Evolutionary conservation across 2,329 filamentous ascomycete genomes (phyloP).

Genomic region (Exophiala sideris): DNA sequence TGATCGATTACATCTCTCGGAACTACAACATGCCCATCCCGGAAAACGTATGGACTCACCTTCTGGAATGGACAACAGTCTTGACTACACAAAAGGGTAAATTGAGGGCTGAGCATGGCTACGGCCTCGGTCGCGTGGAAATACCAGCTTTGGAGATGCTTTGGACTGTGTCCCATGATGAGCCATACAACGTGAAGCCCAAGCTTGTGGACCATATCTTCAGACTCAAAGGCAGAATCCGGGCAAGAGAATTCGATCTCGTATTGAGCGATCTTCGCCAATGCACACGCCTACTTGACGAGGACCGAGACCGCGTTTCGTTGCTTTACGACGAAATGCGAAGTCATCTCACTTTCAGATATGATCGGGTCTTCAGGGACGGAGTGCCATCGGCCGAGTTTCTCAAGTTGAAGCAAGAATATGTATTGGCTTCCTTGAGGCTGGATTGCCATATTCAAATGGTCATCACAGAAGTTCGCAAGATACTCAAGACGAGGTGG

Average conservation of each 20-base stretch:
- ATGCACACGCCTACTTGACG: slow-evolving; percentile 17
- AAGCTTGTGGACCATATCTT: slow-evolving; percentile 43
- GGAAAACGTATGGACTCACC: slow-evolving; percentile 58
- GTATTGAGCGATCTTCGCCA: slow-evolving; percentile 15
- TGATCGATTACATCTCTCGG: slow-evolving; percentile 62
- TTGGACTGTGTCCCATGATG: slow-evolving; percentile 58
- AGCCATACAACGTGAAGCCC: slow-evolving; percentile 57
- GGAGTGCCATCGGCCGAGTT: slow-evolving; percentile 19
- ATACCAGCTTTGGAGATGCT: slow-evolving; percentile 49
- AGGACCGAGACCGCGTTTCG: slow-evolving; percentile 16
- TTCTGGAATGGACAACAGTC: slow-evolving; percentile 66
- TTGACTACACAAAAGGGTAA: slow-evolving; percentile 43
- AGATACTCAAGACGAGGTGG: slow-evolving; percentile 17
- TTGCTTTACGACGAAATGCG: slow-evolving; percentile 18
- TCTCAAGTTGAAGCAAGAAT: slow-evolving; percentile 21
- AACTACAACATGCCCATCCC: slow-evolving; percentile 59
- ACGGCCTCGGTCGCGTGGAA: slow-evolving; percentile 41
- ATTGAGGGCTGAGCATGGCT: slow-evolving; percentile 31
- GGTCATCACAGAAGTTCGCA: slow-evolving; percentile 15
- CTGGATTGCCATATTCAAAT: slow-evolving; percentile 22
- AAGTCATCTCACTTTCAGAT: neutral
- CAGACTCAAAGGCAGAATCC: slow-evolving; percentile 8
- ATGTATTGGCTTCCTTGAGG: slow-evolving; percentile 16
- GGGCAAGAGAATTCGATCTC: slow-evolving; percentile 4
- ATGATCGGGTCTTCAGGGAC: slow-evolving; percentile 11